A percentile compares a stretch with the other conserved stretches of the same genome.
Conservation (phyloP, 164 flowering plant species). For the Chloranthus sessilifolius region DNA sequence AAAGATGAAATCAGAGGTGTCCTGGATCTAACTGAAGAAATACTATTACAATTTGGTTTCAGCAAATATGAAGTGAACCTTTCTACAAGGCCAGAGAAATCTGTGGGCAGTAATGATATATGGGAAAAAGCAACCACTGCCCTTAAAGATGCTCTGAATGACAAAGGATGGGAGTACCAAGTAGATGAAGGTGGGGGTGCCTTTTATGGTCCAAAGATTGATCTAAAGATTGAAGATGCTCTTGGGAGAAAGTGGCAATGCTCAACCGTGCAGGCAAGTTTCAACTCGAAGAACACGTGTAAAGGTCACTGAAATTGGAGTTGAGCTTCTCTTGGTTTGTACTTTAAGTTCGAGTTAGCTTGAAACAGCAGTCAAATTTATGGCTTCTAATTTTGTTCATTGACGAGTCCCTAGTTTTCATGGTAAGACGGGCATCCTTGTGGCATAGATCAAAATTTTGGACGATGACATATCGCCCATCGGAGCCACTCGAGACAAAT, state of each 20-base stretch:
- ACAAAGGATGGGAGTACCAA: slow-evolving; percentile 87
- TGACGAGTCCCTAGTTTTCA: too few relatives aligned
- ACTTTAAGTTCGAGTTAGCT: too few relatives aligned
- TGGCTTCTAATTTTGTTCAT: too few relatives aligned
- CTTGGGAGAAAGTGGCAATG: slow-evolving; percentile 99
- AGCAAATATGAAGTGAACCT: slow-evolving; percentile 86
- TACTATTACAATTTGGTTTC: slow-evolving; percentile 84
- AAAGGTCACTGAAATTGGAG: too few relatives aligned
- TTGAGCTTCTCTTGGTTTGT: too few relatives aligned
- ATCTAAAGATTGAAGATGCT: slow-evolving; percentile 97
- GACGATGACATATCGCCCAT: too few relatives aligned
- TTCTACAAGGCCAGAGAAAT: slow-evolving; percentile 89
- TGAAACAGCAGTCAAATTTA: too few relatives aligned
- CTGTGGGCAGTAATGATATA: slow-evolving; percentile 85
- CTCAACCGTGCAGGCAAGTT: slow-evolving; percentile 83
- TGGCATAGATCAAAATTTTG: too few relatives aligned
- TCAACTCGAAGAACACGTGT: too few relatives aligned
- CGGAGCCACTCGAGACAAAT: too few relatives aligned
- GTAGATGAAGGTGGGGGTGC: slow-evolving; percentile 99
- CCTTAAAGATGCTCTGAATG: slow-evolving; percentile 82
- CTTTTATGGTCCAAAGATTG: slow-evolving; percentile 98
- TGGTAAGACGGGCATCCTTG: too few relatives aligned
- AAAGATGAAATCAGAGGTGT: slow-evolving; percentile 95
- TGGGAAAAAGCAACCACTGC: slow-evolving; percentile 96
- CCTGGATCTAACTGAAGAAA: slow-evolving; percentile 87